A percentile compares a stretch with the other conserved stretches of the same genome.
Evolutionary conservation across 192 early-diverging fungal genomes (phyloP).

Genomic region (Umbelopsis sp.): DNA sequence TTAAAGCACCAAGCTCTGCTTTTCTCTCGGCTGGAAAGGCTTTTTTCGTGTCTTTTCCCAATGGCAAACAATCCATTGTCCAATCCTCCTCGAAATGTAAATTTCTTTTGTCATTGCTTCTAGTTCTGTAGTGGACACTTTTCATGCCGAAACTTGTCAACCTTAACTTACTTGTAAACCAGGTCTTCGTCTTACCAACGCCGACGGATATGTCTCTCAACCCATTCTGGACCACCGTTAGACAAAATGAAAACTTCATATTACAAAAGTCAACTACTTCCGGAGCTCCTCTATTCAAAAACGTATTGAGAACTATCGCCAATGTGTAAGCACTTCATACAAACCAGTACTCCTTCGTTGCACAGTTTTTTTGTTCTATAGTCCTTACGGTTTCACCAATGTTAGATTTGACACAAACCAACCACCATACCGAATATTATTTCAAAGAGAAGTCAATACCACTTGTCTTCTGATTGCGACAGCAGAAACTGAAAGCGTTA

Average conservation of each 20-base stretch:
- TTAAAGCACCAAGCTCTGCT: not conserved
- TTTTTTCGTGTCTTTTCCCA: not conserved
- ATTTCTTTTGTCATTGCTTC: not conserved
- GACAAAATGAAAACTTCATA: conserved; percentile 61
- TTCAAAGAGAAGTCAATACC: conserved; percentile 56
- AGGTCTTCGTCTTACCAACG: conserved; percentile 49
- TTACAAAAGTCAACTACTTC: conserved; percentile 68
- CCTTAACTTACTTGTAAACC: not conserved
- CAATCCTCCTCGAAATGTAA: conserved; percentile 12
- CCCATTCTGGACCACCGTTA: conserved; percentile 67
- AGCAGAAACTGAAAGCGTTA: conserved; percentile 73
- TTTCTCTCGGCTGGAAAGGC: not conserved
- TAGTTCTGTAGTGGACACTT: too few relatives aligned
- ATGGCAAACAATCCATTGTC: conserved; percentile 14
- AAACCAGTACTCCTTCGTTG: too few relatives aligned
- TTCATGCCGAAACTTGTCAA: too few relatives aligned
- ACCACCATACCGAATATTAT: conserved; percentile 84
- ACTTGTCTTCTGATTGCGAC: conserved; percentile 75
- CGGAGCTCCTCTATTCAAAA: conserved; percentile 56
- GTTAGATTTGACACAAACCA: conserved; percentile 86
- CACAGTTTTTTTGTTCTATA: too few relatives aligned
- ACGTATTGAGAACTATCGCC: conserved; percentile 84
- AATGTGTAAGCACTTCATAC: conserved; percentile 65
- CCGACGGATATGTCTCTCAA: conserved; percentile 51
- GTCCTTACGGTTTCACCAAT: conserved; percentile 8